These are phyloP conservation scores for Macadamia integrifolia DNA, from an alignment of 164 flowering plant species.

Conservation along the genomic window DNA sequence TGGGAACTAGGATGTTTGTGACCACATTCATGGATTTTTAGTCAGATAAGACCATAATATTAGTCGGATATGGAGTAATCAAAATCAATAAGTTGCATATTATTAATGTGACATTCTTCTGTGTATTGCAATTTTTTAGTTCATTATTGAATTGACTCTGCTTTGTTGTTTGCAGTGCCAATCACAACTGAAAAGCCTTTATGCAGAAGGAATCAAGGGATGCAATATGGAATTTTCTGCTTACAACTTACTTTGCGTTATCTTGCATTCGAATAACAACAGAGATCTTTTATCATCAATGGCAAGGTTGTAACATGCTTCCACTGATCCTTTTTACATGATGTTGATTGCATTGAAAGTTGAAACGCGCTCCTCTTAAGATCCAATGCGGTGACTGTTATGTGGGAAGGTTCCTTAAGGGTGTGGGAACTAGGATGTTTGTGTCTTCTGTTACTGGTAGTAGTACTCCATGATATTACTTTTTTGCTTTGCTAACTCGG, in stretches of 20 bases:
- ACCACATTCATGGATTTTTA: too few species aligned
- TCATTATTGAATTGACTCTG: background rate
- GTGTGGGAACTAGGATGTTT: background rate
- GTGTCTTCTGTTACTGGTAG: background rate
- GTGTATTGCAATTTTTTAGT: background rate
- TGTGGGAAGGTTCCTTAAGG: too few species aligned
- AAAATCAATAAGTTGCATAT: background rate
- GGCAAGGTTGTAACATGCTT: slow-evolving; percentile 57
- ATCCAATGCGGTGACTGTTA: too few species aligned
- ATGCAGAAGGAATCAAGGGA: slow-evolving; percentile 91
- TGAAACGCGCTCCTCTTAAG: too few species aligned
- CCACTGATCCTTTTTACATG: background rate
- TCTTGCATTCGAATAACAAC: slow-evolving; percentile 77
- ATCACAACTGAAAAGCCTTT: slow-evolving; percentile 81
- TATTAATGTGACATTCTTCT: background rate
- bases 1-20: too few species aligned
- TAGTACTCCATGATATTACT: too few species aligned
- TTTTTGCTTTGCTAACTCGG: too few species aligned
- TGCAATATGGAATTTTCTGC: slow-evolving; percentile 89
- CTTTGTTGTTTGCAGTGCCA: slow-evolving; percentile 62
- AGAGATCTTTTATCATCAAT: slow-evolving; percentile 83
- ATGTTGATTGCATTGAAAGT: background rate
- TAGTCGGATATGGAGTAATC: too few species aligned
- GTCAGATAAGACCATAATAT: too few species aligned
- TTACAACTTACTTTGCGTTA: slow-evolving; percentile 79